These are phyloP conservation scores for Marasmius sp. DNA, from an alignment of 1,284 basidiomycete genomes.

Conservation along the genomic window DNA sequence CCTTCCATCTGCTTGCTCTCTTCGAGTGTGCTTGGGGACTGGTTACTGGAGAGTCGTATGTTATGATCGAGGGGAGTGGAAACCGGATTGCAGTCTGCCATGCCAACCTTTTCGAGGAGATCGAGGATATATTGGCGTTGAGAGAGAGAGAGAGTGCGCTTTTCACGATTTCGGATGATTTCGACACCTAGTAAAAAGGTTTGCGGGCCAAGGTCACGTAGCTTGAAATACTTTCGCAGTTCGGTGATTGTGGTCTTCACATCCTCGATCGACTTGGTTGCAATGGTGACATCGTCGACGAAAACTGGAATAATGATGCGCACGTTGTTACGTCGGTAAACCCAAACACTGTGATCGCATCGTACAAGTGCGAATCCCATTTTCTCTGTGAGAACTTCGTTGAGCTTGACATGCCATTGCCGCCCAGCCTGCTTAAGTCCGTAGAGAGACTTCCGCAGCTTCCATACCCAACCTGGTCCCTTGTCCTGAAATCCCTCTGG, in stretches of 20 bases:
- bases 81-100: conserved; percentile 21
- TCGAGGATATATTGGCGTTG: too few species aligned
- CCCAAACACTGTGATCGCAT: conserved; percentile 21
- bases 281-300: conserved; percentile 24
- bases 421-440: conserved; percentile 22
- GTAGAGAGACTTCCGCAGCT: background rate
- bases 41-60: background rate
- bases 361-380: conserved; percentile 21
- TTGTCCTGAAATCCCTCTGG: conserved; percentile 6
- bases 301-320: conserved; percentile 17
- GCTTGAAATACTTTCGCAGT: conserved; percentile 22
- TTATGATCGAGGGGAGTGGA: conserved; percentile 16
- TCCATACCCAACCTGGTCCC: background rate
- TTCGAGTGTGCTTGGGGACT: conserved; percentile 11
- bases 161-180: too few species aligned
- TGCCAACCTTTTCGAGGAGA: too few species aligned
- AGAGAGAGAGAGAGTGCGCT: too few species aligned
- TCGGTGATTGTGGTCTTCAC: conserved; percentile 14
- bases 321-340: conserved; percentile 5
- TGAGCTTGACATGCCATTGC: too few species aligned
- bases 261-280: conserved; percentile 8
- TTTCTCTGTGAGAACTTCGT: too few species aligned
- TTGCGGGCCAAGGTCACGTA: conserved; percentile 22
- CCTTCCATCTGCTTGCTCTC: conserved; percentile 12
- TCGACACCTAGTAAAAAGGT: too few species aligned